Evolutionary conservation across 495 filamentous ascomycete species (phyloP).

Genomic region (Neurospora sublineolata): DNA sequence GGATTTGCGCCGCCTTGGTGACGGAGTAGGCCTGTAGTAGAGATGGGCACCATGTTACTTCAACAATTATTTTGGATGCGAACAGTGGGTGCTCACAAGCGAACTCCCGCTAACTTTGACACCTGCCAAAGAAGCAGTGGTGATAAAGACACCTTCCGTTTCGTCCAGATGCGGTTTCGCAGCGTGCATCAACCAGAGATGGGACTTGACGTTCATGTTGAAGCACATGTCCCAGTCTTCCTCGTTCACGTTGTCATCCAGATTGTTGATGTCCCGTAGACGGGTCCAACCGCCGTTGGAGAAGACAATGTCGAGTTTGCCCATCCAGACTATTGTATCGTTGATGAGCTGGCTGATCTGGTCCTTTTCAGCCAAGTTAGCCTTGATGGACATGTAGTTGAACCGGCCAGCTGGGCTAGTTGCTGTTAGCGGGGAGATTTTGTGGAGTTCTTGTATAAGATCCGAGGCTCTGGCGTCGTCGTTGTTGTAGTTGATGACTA

Average conservation of each 20-base stretch:
- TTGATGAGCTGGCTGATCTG: slow-evolving; percentile 34
- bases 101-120: slow-evolving; percentile 41
- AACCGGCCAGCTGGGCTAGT: too few relatives aligned
- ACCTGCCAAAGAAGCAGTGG: slow-evolving; percentile 41
- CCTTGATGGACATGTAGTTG: slow-evolving; percentile 32
- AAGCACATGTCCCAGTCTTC: slow-evolving; percentile 47
- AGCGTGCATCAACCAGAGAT: slow-evolving; percentile 44
- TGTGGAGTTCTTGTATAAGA: slow-evolving; percentile 32
- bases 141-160: slow-evolving; percentile 41
- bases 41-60: neutral
- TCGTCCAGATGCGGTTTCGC: slow-evolving; percentile 34
- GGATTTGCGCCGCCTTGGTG: slow-evolving; percentile 47
- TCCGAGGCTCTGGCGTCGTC: slow-evolving; percentile 31
- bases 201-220: slow-evolving; percentile 47
- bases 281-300: slow-evolving; percentile 49
- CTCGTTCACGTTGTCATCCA: slow-evolving; percentile 44
- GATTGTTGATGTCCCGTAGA: slow-evolving; percentile 35
- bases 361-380: slow-evolving; percentile 35
- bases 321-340: slow-evolving; percentile 32
- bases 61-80: neutral
- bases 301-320: slow-evolving; percentile 41
- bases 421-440: slow-evolving; percentile 10
- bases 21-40: slow-evolving; percentile 34
- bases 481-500: slow-evolving; percentile 43
- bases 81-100: slow-evolving; percentile 18